Evolutionary conservation across 2,329 filamentous ascomycete genomes (phyloP), one percentile per base, ranked within the genome.

Genomic region (Phaeoacremonium minimum): DNA sequence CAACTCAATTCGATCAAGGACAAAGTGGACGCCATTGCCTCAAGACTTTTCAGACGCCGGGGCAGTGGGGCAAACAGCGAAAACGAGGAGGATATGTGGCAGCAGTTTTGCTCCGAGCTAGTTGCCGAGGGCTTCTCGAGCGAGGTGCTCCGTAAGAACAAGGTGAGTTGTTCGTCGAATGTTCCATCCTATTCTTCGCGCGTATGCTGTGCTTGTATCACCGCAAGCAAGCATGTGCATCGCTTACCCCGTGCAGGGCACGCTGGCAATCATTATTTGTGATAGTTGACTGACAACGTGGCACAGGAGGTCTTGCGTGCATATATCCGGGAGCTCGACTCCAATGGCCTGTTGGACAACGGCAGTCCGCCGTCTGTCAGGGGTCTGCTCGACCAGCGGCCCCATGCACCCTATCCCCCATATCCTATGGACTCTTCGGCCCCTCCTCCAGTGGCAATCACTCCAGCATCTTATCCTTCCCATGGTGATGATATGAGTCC

Each of bases 241-340:
- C n/a, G n/a, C n/a, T n/a, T n/a, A n/a, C n/a, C n/a, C n/a, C n/a
- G n/a, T n/a, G n/a, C n/a, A n/a, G n/a, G n/a, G n/a, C n/a, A n/a
- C n/a, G n/a, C n/a, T n/a, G n/a, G n/a, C n/a, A n/a, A n/a, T n/a
- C n/a, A n/a, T n/a, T n/a, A n/a, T n/a, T n/a, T n/a, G n/a, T n/a
- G n/a, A n/a, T n/a, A n/a, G n/a, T n/a, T n/a, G n/a, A n/a, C n/a
- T n/a, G n/a, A n/a, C n/a, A n/a, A 19, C n/a, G 20, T 15, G n/a
- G 26, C 5, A 38, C 39, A 81, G 77, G 73, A 79, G 45, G 64
- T 79, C 8, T 56, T 80, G 16, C 66, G 75, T 42, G 75, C 77
- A 15, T 80, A 82, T 48, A 78, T 82, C 29, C 72, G 73, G 22
- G 71, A 77, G 48, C 66, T 81, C 42, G 72, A 78, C 43, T 67